Conservation (phyloP, 2,329 filamentous ascomycete species). For the Lachnellula willkommii region DNA sequence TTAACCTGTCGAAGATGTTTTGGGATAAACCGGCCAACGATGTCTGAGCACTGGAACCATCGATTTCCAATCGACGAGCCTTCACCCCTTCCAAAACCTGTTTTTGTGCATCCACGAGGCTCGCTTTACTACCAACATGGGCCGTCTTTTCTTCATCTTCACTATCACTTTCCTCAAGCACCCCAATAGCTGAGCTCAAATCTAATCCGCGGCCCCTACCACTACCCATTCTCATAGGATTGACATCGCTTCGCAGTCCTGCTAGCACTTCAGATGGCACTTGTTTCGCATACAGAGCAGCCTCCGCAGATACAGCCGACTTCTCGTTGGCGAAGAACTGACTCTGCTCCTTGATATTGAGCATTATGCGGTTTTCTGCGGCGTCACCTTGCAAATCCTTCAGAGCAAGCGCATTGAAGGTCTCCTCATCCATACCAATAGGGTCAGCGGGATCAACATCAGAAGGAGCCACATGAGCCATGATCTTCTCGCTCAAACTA, state of each 20-base stretch:
- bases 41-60: conserved; percentile 35
- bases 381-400: conserved; percentile 72
- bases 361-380: conserved; percentile 69
- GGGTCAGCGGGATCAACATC: conserved; percentile 64
- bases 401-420: conserved; percentile 69
- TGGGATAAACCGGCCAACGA: conserved; percentile 40
- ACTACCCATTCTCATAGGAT: conserved; percentile 38
- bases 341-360: conserved; percentile 85
- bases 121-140: conserved; percentile 65
- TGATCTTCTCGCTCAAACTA: conserved; percentile 84
- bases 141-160: conserved; percentile 54
- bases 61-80: conserved; percentile 55
- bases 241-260: conserved; percentile 58
- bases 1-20: conserved; percentile 55
- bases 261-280: conserved; percentile 63
- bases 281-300: conserved; percentile 58
- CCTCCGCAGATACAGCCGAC: conserved; percentile 35
- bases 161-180: conserved; percentile 65
- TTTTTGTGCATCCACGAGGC: conserved; percentile 57
- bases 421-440: conserved; percentile 64
- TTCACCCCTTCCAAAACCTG: conserved; percentile 62
- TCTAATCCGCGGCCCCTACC: conserved; percentile 49
- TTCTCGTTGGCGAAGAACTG: conserved; percentile 66
- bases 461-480: conserved; percentile 77
- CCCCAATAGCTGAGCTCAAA: conserved; percentile 59